Base-by-base conservation (phyloP, 345 rosid species). In the Sisymbrium altissimum region DNA sequence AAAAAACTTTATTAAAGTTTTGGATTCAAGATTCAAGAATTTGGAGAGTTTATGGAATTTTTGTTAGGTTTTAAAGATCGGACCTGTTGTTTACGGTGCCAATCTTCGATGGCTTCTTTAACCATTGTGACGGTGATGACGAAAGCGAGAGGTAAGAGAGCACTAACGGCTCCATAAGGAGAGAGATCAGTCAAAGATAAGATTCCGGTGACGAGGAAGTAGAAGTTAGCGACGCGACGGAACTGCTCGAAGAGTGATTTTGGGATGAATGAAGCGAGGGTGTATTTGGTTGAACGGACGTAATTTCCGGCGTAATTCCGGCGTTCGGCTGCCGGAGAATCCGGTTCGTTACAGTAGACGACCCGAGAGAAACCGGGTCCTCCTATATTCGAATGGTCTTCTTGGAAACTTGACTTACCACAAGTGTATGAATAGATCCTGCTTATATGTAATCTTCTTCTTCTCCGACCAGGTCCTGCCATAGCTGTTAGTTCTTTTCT, bases 231-330 rank as follows among this genome's bases (percentile, higher is more conserved):
- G 1, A 89, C 98, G 70, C 98, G 85, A 62, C 98, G 85, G 35
- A 94, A 94, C 78, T 94, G 98, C 83, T 94, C 97, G 80, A 91
- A 94, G 81, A 94, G 84, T 18, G 98, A 89, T 64, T 94, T 91
- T 0, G 98, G 98, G 74, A 91, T 59, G 84, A 94, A 91, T 70
- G 89, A 82, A 45, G 84, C 89, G 10, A 82, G 39, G 10, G 87
- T 94, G 46, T 94, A 94, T 81, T 94, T 91, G 0, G 98, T 88
- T 10, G 93, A 86, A 4, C 86, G 84, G 21, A 89, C 89, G 74
- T 87, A 87, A 69, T 94, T 94, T 30, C 73, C 76, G 21, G 71
- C 38, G 72, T 94, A 94, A 11, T 78, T 80, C 21, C 84, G 81
- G 35, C 80, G 86, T 68, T 70, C 85, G 6, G 97, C 85, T 68